phyloP scores from a whole-genome alignment of 2,329 filamentous ascomycete genomes.

The Nemania bipapillata region DNA sequence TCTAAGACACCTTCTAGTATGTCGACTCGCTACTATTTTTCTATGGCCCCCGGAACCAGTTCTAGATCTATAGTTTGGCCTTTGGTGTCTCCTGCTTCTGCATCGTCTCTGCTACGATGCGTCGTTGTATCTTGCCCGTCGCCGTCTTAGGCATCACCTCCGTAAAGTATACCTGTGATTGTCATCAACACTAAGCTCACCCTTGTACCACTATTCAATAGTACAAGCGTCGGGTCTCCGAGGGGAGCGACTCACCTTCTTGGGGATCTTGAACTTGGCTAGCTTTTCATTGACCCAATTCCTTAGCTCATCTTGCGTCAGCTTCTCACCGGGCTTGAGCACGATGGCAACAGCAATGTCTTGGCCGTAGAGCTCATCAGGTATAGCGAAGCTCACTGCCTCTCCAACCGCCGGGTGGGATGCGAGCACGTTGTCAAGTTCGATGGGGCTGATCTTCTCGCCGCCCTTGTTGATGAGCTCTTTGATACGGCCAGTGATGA shows the following conservation, averaged over 20 bases:
- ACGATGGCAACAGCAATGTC: slow-evolving; percentile 82
- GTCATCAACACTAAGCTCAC: slow-evolving; percentile 26
- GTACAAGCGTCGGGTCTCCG: neutral
- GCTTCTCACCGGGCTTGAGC: slow-evolving; percentile 70
- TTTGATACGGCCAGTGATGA: slow-evolving; percentile 92
- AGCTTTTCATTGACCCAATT: slow-evolving; percentile 75
- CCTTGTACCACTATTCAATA: slow-evolving; percentile 12
- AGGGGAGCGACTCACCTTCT: slow-evolving; percentile 67
- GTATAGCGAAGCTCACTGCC: slow-evolving; percentile 84
- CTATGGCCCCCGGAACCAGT: neutral
- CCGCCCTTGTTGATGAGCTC: slow-evolving; percentile 91
- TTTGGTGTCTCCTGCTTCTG: slow-evolving; percentile 71
- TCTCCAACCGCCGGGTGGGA: slow-evolving; percentile 77
- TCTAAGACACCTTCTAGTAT: neutral
- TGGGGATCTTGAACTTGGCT: slow-evolving; percentile 86
- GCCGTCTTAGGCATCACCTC: slow-evolving; percentile 89
- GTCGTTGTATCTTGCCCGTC: slow-evolving; percentile 88
- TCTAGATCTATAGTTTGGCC: slow-evolving; percentile 61
- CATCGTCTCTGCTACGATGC: slow-evolving; percentile 88
- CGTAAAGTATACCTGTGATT: slow-evolving; percentile 80
- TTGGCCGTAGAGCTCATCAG: slow-evolving; percentile 84
- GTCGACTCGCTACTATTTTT: neutral
- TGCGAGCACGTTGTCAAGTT: slow-evolving; percentile 84
- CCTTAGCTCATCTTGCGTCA: slow-evolving; percentile 70
- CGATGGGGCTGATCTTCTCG: slow-evolving; percentile 89